Evolutionary conservation across 331 rosid genomes (phyloP), one percentile per base, ranked within the genome.

Genomic region (Quercus tomentella): DNA sequence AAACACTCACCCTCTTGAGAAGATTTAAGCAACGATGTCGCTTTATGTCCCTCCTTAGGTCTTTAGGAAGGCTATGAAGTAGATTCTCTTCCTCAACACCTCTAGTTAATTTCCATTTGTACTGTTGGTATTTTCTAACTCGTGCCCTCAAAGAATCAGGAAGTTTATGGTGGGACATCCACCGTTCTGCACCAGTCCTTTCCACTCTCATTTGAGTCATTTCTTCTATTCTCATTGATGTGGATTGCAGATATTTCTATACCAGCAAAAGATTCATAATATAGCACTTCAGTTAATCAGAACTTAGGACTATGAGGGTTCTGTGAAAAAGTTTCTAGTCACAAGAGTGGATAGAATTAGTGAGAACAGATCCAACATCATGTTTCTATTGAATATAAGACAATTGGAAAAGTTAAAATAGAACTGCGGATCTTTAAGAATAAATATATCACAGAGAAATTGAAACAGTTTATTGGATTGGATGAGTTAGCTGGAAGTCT

Each of bases 131-230:
- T 17, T 86, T 70, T 77, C 98, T 84, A 25, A 96, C 86, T 66
- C 93, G 88, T 41, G 88, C 80, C 83, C 77, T 95, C 52, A 23
- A 23, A 23, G 25, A 23, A 23, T 82, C 86, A 1, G 97, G 96
- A 54, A 93, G 91, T 94, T 90, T 87, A 4, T 92, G 89, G 78
- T 89, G 97, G 43, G 93, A 68, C 98, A 94, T 94, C 97, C 98
- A 94, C 79, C 84, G 91, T 79, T 94, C 98, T 12, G 90, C 91
- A 58, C 89, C 97, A 31, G 84, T 67, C 74, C 90, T 89, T 82
- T 85, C 88, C 76, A 88, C 58, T 85, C 98, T 87, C 97, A 92
- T 30, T 30, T 30, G 4, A 30, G 33, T 86, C 99, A 93, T 92
- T 82, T 94, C 95, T 84, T 94, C 98, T 33, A 91, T 76, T 87